Conservation (phyloP, 139 green algal genomes). For the Coelastrella sp. region DNA sequence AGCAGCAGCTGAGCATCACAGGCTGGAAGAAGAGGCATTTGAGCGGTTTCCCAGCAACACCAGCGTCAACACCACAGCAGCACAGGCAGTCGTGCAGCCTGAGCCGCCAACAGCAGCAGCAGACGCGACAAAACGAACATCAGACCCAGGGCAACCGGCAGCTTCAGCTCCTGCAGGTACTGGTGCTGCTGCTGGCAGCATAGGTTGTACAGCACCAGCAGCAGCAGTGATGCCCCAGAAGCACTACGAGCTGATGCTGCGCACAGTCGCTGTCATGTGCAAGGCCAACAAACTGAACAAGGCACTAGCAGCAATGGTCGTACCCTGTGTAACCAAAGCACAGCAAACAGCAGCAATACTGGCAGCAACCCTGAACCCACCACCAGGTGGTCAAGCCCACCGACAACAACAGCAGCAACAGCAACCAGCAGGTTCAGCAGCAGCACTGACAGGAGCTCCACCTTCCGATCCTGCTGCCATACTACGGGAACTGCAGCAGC, state of each 20-base stretch:
- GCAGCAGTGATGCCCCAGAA: neutral
- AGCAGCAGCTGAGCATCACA: too few relatives aligned
- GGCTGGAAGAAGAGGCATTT: too few relatives aligned
- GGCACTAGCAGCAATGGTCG: neutral
- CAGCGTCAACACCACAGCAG: too few relatives aligned
- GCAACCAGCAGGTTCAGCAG: neutral
- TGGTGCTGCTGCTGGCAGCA: too few relatives aligned
- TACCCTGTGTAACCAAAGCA: neutral
- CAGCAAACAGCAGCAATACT: neutral
- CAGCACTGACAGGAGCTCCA: neutral
- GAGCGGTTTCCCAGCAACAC: too few relatives aligned
- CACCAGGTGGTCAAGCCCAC: neutral
- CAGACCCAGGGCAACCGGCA: neutral
- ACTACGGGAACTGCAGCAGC: neutral
- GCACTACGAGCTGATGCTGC: neutral
- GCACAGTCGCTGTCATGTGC: neutral
- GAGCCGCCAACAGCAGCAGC: neutral
- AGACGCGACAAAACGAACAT: neutral
- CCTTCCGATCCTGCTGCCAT: neutral
- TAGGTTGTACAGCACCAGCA: neutral
- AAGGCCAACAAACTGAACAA: neutral
- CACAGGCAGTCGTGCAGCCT: neutral
- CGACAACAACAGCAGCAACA: neutral
- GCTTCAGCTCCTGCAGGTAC: neutral
- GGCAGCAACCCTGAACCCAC: neutral